Percentiles rank a stretch among this genome's conserved stretches.
Evolutionary conservation across 306 rosid genomes (phyloP).

Genomic region (Fragaria vesca): DNA sequence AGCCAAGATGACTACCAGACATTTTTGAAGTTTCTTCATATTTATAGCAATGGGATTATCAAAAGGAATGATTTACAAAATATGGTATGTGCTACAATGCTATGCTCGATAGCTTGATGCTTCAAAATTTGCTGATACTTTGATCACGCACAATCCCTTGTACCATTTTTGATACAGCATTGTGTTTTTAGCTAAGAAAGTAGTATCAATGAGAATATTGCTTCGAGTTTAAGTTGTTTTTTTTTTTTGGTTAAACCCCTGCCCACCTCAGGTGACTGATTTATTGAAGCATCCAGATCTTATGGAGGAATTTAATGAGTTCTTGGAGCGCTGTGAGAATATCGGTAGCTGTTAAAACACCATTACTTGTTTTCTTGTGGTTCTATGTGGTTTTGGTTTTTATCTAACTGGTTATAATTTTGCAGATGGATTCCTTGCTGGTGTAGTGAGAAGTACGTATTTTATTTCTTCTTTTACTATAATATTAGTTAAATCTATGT

Average conservation of each 20-base stretch:
- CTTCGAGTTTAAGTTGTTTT: constrained; percentile 11
- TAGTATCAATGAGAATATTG: constrained; percentile 15
- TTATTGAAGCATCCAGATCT: constrained; percentile 86
- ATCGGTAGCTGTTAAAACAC: constrained; percentile 52
- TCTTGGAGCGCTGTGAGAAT: constrained; percentile 85
- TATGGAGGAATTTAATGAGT: constrained; percentile 86
- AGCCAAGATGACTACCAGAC: constrained; percentile 79
- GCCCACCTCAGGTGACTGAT: constrained; percentile 69
- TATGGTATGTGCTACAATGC: constrained; percentile 56
- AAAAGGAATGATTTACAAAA: constrained; percentile 77
- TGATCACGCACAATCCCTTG: neutral
- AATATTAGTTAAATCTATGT: neutral
- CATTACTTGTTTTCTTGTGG: constrained; percentile 22
- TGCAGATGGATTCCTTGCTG: constrained; percentile 98
- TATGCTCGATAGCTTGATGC: constrained; percentile 16
- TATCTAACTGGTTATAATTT: constrained; percentile 39
- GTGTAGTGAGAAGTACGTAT: constrained; percentile 83
- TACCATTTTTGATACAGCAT: neutral
- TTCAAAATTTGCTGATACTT: constrained; percentile 9
- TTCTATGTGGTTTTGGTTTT: constrained; percentile 17
- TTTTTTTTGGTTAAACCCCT: constrained; percentile 14
- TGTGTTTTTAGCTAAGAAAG: neutral
- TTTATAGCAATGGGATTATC: constrained; percentile 85
- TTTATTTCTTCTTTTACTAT: constrained; percentile 15
- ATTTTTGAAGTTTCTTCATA: constrained; percentile 84